Percentiles rank a stretch among this genome's conserved stretches.
Evolutionary conservation across 108 stramenopile genomes (phyloP).

Genomic region (Poteriospumella lacustris): DNA sequence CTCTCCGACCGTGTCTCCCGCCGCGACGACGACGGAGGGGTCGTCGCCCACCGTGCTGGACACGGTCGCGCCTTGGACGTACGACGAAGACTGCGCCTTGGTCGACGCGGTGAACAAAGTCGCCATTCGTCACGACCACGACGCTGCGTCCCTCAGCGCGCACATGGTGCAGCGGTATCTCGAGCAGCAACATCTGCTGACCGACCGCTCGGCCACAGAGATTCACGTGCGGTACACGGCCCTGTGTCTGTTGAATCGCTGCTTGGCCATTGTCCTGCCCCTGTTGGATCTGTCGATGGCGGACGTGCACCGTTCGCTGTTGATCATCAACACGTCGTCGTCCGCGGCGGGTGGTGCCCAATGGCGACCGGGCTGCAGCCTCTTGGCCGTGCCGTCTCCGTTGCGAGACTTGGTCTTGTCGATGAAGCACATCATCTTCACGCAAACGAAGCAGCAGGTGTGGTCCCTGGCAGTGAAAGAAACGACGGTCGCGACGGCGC

Average conservation of each 20-base stretch:
- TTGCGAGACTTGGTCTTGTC: slow-evolving; percentile 31
- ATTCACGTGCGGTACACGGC: neutral
- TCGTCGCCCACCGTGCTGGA: too few relatives aligned
- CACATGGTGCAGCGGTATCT: slow-evolving; percentile 36
- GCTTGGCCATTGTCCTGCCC: slow-evolving; percentile 34
- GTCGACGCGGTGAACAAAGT: neutral
- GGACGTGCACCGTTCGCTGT: slow-evolving; percentile 21
- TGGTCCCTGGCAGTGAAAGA: slow-evolving; percentile 42
- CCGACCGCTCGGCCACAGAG: neutral
- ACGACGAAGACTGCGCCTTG: neutral
- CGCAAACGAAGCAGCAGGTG: slow-evolving; percentile 36
- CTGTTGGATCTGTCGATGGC: slow-evolving; percentile 33
- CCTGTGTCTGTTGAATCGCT: slow-evolving; percentile 37
- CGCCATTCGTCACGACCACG: too few relatives aligned
- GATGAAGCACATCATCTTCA: slow-evolving; percentile 41
- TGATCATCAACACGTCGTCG: slow-evolving; percentile 25
- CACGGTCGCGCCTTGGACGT: too few relatives aligned
- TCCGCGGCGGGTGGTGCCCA: slow-evolving; percentile 30
- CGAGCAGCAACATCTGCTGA: too few relatives aligned
- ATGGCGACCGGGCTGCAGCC: neutral
- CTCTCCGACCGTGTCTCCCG: slow-evolving; percentile 30
- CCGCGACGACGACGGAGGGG: slow-evolving; percentile 27
- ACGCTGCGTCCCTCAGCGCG: too few relatives aligned
- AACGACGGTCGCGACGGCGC: slow-evolving; percentile 40
- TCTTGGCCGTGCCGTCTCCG: neutral